Percentiles rank a stretch among this genome's conserved stretches.
phyloP scores from a whole-genome alignment of 805 yeast species.

The Tetrapisispora iriomotensis region DNA sequence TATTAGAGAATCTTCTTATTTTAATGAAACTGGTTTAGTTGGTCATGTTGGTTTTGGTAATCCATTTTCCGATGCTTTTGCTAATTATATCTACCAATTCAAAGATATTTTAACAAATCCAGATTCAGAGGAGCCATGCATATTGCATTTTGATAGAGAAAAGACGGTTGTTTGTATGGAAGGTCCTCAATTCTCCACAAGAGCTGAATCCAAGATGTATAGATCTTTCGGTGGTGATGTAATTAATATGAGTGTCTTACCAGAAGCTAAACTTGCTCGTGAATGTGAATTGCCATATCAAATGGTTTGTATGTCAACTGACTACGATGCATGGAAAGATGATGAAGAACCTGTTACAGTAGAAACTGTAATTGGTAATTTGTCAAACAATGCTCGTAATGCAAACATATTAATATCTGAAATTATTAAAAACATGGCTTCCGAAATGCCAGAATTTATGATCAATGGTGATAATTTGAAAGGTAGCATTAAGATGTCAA shows the following conservation, averaged over 20 bases:
- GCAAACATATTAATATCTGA: slow-evolving; percentile 70
- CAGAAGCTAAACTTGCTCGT: slow-evolving; percentile 94
- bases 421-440: slow-evolving; percentile 57
- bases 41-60: slow-evolving; percentile 98
- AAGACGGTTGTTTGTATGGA: slow-evolving; percentile 92
- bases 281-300: slow-evolving; percentile 97
- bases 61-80: slow-evolving; percentile 77
- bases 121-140: slow-evolving; percentile 48
- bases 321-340: slow-evolving; percentile 97
- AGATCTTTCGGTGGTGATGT: slow-evolving; percentile 85
- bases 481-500: slow-evolving; percentile 72
- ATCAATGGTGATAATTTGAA: slow-evolving; percentile 58
- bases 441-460: slow-evolving; percentile 44
- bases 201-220: slow-evolving; percentile 91
- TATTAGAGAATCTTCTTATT: slow-evolving; percentile 78
- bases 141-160: slow-evolving; percentile 60
- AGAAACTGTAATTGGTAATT: slow-evolving; percentile 89
- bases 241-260: slow-evolving; percentile 93
- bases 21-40: slow-evolving; percentile 78
- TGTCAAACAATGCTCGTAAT: slow-evolving; percentile 76
- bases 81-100: slow-evolving; percentile 51
- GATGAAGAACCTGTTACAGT: slow-evolving; percentile 94
- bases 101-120: slow-evolving; percentile 48
- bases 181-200: slow-evolving; percentile 95
- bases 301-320: slow-evolving; percentile 98